These are phyloP conservation scores for Sporothrix brasiliensis DNA, from an alignment of 2,329 filamentous ascomycete species.

Conservation along the genomic window DNA sequence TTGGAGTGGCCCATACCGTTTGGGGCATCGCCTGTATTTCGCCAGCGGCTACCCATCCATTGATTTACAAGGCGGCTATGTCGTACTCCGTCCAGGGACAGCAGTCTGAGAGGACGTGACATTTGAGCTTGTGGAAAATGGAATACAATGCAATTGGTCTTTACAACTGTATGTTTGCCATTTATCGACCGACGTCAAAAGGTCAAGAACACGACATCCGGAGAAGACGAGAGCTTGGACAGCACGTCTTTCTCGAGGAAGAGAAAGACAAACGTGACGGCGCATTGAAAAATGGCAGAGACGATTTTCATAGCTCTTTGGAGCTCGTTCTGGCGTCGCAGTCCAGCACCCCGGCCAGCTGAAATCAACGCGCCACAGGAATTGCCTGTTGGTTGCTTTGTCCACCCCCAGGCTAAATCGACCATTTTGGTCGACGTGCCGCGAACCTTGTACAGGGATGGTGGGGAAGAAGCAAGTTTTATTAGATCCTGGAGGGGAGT, in stretches of 20 bases:
- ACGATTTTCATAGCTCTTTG: too few species aligned
- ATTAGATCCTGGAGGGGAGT: constrained; percentile 2
- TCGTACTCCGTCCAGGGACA: too few species aligned
- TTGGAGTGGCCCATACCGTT: constrained; percentile 18
- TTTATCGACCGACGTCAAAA: not conserved
- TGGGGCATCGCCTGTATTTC: constrained; percentile 20
- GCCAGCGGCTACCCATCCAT: constrained; percentile 10
- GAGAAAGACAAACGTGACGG: not conserved
- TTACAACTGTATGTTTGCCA: not conserved
- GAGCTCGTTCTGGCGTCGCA: too few species aligned
- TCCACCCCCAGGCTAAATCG: not conserved
- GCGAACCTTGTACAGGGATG: constrained; percentile 19
- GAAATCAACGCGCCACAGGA: not conserved
- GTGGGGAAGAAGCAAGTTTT: constrained; percentile 16
- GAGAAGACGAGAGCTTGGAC: not conserved
- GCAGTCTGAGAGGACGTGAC: too few species aligned
- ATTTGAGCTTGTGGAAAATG: too few species aligned
- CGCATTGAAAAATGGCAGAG: not conserved
- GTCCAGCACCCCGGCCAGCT: not conserved
- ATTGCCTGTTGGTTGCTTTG: not conserved
- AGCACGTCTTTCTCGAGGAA: not conserved
- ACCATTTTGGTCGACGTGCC: constrained; percentile 11
- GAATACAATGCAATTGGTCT: not conserved
- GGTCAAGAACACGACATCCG: not conserved
- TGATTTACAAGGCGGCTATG: not conserved